Conservation (phyloP, 177 flowering plant species). For the Vitis hybrid region DNA sequence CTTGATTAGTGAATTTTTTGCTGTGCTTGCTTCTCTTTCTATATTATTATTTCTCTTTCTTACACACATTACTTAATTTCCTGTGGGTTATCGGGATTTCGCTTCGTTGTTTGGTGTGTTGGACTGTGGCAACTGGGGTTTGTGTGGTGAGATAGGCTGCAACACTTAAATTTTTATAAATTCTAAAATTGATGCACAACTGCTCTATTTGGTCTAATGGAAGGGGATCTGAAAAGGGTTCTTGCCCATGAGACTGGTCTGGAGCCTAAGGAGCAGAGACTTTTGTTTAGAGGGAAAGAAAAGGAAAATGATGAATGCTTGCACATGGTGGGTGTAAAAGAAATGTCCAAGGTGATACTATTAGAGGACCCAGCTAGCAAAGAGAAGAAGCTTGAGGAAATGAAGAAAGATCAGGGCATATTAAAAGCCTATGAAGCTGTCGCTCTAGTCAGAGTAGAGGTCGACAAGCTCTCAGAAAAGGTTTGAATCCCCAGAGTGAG, state of each 20-base stretch:
- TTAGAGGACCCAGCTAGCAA: constrained; percentile 48
- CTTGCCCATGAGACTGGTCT: constrained; percentile 30
- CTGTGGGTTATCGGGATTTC: neutral
- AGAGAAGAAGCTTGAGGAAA: constrained; percentile 38
- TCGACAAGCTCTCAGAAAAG: constrained; percentile 40
- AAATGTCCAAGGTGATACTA: constrained; percentile 38
- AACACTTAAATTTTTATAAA: neutral
- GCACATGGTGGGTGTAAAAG: constrained; percentile 40
- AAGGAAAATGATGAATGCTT: constrained; percentile 36
- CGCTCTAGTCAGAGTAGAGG: constrained; percentile 29
- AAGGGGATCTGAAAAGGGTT: constrained; percentile 35
- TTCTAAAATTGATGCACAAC: neutral
- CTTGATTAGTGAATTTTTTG: too few relatives aligned
- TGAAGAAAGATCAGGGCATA: constrained; percentile 20
- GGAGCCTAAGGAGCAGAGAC: constrained; percentile 40
- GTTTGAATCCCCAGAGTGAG: constrained; percentile 5
- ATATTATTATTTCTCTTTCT: neutral
- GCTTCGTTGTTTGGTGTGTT: constrained; percentile 3
- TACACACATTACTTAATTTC: neutral
- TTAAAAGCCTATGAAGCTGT: constrained; percentile 28
- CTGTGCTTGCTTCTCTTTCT: too few relatives aligned
- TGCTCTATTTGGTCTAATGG: constrained; percentile 10
- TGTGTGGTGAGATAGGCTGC: constrained; percentile 6
- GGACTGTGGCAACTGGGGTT: constrained; percentile 1
- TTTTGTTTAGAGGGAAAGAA: constrained; percentile 42